phyloP scores from a whole-genome alignment of 768 basidiomycete genomes.

The Suillus placidus region DNA sequence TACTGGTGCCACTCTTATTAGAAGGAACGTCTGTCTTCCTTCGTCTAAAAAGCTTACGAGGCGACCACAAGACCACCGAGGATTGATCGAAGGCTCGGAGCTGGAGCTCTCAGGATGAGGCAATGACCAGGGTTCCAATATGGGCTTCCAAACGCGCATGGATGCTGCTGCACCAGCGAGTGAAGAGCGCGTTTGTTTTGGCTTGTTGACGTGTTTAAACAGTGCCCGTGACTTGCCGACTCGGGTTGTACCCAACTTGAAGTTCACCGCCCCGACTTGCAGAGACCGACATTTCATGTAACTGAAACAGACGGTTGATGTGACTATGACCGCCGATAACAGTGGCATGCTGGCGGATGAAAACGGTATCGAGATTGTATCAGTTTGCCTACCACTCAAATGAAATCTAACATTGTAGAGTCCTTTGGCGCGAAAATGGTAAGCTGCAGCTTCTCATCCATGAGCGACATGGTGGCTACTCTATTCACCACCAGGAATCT shows the following conservation, averaged over 20 bases:
- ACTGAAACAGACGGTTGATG: not conserved
- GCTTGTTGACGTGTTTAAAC: constrained; percentile 26
- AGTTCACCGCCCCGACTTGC: not conserved
- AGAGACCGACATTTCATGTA: not conserved
- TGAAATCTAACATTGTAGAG: not conserved
- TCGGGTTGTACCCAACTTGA: no score
- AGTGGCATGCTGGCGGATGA: not conserved
- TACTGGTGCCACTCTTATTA: not conserved
- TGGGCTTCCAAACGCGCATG: no score
- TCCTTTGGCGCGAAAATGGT: not conserved
- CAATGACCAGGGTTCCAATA: no score
- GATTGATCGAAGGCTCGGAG: no score
- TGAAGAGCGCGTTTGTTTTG: constrained; percentile 22
- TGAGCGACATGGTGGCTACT: not conserved
- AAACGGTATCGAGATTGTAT: not conserved
- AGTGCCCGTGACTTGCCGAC: not conserved
- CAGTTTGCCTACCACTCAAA: not conserved
- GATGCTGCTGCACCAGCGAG: not conserved
- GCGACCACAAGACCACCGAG: no score
- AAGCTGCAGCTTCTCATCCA: not conserved
- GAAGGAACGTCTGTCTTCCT: no score
- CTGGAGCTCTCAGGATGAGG: no score
- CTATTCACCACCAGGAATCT: not conserved
- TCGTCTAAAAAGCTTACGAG: no score
- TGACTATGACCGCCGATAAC: not conserved